Evolutionary conservation across 2,329 filamentous ascomycete species (phyloP), one percentile per base, ranked within the genome.

Genomic region (Aspergillus sp.): DNA sequence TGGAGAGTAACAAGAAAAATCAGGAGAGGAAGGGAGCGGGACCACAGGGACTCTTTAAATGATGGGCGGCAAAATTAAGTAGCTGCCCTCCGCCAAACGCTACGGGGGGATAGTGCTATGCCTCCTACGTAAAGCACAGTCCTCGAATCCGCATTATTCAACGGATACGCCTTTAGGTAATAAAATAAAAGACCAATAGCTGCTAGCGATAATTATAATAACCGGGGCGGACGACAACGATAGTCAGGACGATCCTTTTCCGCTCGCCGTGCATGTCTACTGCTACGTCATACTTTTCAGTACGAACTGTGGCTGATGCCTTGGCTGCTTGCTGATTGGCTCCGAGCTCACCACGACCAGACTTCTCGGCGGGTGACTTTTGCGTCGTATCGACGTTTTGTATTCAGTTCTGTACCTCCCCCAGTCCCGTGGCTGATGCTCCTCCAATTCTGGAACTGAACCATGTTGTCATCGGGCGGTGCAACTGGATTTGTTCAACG

Each of bases 241-340:
- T 55, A 39, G 41, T 53, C 30, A 38, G n/a, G 50, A 53, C 38
- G 50, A 53, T 53, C 27, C 50, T 23, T 53, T 53, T 39, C 19
- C 50, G 27, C 36, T 11, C 52, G 27, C 30, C 6, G 39, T 17
- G n/a, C 47, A 49, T 50, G 39, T 25, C 25, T 17, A 11, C 17
- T 8, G 25, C 50, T 60, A 62, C 61, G 61, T 62, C 61, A 62
- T 62, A 36, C 38, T 44, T 17, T 58, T 50, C 51, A 57, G 44
- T 38, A 51, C 54, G 54, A 17, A 23, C 54, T 60, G 61, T 58
- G 61, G 58, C 61, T 57, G 58, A 62, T 49, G 52, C 38, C 15
- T 27, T 25, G n/a, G 30, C 41, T 15, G 44, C 23, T 32, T 17
- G 11, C 19, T 54, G 53, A 60, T 60, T 57, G 60, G 57, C 56